Evolutionary conservation across 139 green algal species (phyloP).

Genomic region (Diplosphaera chodatii): DNA sequence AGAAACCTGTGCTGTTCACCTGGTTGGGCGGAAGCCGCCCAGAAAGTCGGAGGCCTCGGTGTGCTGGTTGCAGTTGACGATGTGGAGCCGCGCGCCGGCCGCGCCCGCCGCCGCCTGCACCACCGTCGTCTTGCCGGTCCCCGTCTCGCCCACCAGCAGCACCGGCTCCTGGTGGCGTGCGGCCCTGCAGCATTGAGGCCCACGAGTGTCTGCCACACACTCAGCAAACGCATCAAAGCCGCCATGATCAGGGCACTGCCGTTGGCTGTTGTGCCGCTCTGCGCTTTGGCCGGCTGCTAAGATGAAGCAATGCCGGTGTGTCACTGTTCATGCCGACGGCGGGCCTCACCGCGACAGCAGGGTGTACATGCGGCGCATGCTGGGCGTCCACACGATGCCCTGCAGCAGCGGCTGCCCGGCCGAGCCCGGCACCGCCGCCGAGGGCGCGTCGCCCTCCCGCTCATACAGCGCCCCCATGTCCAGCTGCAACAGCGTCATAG

Average conservation of each 20-base stretch:
- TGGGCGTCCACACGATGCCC: conserved; percentile 88
- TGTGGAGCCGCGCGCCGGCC: conserved; percentile 72
- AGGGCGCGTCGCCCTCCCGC: conserved; percentile 45
- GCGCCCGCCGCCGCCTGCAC: conserved; percentile 88
- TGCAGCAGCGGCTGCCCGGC: conserved; percentile 16
- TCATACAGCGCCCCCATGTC: conserved; percentile 65
- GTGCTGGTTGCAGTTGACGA: conserved; percentile 99
- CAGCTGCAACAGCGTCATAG: too few relatives aligned
- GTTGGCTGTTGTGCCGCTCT: too few relatives aligned
- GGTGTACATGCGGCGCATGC: conserved; percentile 85
- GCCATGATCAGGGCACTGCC: too few relatives aligned
- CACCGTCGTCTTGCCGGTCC: conserved; percentile 95
- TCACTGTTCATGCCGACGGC: too few relatives aligned
- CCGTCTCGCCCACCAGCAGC: conserved; percentile 95
- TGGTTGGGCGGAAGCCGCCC: conserved; percentile 79
- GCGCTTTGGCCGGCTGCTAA: too few relatives aligned
- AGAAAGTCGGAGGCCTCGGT: conserved; percentile 97
- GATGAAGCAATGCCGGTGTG: too few relatives aligned
- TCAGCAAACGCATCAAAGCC: too few relatives aligned
- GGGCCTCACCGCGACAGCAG: conserved; percentile 58
- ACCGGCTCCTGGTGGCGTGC: conserved; percentile 68
- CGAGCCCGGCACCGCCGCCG: conserved; percentile 36
- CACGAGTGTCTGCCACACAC: too few relatives aligned
- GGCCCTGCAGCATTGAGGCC: conserved; percentile 54
- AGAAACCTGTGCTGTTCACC: too few relatives aligned